These are phyloP conservation scores for Nitzschia putrida DNA, from an alignment of 108 stramenopile species.

Conservation along the genomic window DNA sequence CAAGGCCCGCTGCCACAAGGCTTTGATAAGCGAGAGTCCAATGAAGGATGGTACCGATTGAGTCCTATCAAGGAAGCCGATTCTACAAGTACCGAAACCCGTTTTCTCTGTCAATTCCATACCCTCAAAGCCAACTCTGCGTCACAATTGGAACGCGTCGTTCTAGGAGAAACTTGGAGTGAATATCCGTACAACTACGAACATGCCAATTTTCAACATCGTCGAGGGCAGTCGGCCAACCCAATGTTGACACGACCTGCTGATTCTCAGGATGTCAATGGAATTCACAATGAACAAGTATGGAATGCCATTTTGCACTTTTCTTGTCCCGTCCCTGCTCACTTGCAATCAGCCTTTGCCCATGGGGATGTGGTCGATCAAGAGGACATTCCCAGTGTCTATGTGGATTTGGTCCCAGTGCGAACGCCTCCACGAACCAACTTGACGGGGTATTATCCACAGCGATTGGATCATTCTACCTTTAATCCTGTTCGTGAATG, in stretches of 20 bases:
- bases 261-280: constrained; percentile 26
- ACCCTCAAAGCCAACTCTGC: constrained; percentile 10
- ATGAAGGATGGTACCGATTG: constrained; percentile 62
- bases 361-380: constrained; percentile 28
- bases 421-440: constrained; percentile 69
- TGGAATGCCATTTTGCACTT: constrained; percentile 58
- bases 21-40: not conserved
- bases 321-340: constrained; percentile 55
- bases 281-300: constrained; percentile 60
- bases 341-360: constrained; percentile 3
- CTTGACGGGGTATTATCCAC: constrained; percentile 21
- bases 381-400: constrained; percentile 48
- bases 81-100: constrained; percentile 69
- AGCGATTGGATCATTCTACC: constrained; percentile 10
- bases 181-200: constrained; percentile 72
- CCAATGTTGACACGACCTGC: constrained; percentile 37
- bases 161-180: constrained; percentile 55
- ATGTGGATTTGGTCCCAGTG: constrained; percentile 83
- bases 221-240: constrained; percentile 41
- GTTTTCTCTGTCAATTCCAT: constrained; percentile 87
- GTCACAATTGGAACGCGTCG: constrained; percentile 11
- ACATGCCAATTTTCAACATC: constrained; percentile 58
- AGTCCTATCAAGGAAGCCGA: constrained; percentile 75
- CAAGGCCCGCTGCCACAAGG: not conserved
- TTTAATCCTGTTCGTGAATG: constrained; percentile 68